A percentile compares a stretch with the other conserved stretches of the same genome.
Evolutionary conservation across 2,329 filamentous ascomycete genomes (phyloP).

Genomic region (Fusarium praegraminearum): DNA sequence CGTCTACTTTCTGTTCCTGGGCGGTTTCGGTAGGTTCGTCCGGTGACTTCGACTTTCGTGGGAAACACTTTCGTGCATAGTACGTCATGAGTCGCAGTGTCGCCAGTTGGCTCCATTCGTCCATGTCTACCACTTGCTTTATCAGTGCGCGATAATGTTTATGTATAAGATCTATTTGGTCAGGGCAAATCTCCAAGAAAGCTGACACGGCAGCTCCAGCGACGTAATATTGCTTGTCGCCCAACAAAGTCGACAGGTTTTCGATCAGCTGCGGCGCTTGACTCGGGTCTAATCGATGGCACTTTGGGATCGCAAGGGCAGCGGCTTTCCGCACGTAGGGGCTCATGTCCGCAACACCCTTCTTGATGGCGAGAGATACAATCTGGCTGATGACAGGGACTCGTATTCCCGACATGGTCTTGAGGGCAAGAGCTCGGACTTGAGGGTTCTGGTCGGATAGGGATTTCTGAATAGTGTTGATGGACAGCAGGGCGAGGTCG

Average conservation of each 20-base stretch:
- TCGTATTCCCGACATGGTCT: conserved; percentile 97
- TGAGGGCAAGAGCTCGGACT: conserved; percentile 89
- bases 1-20: conserved; percentile 64
- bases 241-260: conserved; percentile 80
- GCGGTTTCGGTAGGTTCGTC: conserved; percentile 55
- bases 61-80: conserved; percentile 91
- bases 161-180: conserved; percentile 89
- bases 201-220: conserved; percentile 91
- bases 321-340: conserved; percentile 93
- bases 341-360: conserved; percentile 93
- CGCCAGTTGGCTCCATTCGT: conserved; percentile 95
- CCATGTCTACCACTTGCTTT: conserved; percentile 96
- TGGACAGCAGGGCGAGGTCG: conserved; percentile 92
- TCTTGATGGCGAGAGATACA: conserved; percentile 94
- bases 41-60: conserved; percentile 71
- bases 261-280: conserved; percentile 88
- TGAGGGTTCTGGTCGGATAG: conserved; percentile 92
- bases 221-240: conserved; percentile 96
- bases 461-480: conserved; percentile 99
- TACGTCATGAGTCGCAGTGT: conserved; percentile 83
- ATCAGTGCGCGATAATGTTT: conserved; percentile 87
- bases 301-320: conserved; percentile 94
- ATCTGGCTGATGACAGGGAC: conserved; percentile 99
- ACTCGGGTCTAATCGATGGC: conserved; percentile 88
- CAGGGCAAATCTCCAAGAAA: conserved; percentile 89